Evolutionary conservation across 768 basidiomycete species (phyloP).

Genomic region (Hygrocybe punicea): DNA sequence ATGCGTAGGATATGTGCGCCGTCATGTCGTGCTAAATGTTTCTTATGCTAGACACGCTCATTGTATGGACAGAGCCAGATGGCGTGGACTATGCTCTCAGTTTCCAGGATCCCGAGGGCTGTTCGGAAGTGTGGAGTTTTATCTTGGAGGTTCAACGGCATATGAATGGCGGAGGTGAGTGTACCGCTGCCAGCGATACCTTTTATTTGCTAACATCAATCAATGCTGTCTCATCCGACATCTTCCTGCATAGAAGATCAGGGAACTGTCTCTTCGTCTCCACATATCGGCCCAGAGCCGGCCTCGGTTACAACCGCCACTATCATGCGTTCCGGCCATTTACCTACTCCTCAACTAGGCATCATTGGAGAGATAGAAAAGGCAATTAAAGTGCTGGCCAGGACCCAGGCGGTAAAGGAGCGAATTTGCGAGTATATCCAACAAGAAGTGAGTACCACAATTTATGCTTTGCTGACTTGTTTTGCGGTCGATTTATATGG

Average conservation of each 20-base stretch:
- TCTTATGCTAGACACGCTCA: conserved; percentile 84
- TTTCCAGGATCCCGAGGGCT: conserved; percentile 95
- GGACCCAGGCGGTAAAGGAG: conserved; percentile 73
- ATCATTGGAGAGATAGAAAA: conserved; percentile 77
- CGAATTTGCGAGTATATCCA: conserved; percentile 88
- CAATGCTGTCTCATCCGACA: not conserved
- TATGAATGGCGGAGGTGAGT: conserved; percentile 62
- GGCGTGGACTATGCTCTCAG: conserved; percentile 94
- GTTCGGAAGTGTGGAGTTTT: conserved; percentile 96
- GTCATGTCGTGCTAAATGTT: conserved; percentile 4
- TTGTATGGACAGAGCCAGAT: conserved; percentile 97
- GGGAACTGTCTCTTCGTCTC: conserved; percentile 55
- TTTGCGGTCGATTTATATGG: not conserved
- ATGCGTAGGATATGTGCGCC: too few relatives aligned
- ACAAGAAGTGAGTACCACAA: conserved; percentile 58
- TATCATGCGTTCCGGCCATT: conserved; percentile 67
- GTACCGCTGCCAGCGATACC: not conserved
- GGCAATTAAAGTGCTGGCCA: conserved; percentile 69
- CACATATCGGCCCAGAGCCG: conserved; percentile 53
- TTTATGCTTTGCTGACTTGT: conserved; percentile 2
- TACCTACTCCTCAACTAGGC: conserved; percentile 73
- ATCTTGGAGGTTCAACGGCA: conserved; percentile 89
- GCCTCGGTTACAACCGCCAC: conserved; percentile 55
- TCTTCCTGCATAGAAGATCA: conserved; percentile 42
- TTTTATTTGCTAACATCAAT: not conserved